Conservation (phyloP, 441 rosid genomes). For the Isatis lusitanica region DNA sequence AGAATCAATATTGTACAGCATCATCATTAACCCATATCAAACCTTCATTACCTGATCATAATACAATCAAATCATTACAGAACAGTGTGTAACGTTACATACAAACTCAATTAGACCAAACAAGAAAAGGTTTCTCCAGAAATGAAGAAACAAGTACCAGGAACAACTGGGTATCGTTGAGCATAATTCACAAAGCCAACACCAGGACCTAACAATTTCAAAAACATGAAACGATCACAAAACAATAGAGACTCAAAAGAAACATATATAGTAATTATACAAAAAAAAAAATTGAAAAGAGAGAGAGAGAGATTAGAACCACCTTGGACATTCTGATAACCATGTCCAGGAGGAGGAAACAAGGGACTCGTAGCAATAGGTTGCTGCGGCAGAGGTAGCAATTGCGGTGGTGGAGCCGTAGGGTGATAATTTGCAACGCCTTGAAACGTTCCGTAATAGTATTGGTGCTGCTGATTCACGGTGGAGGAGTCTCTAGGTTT, state of each 20-base stretch:
- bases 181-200: conserved; percentile 30
- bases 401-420: conserved; percentile 48
- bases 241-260: conserved; percentile 42
- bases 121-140: neutral
- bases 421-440: conserved; percentile 79
- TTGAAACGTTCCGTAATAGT: conserved; percentile 82
- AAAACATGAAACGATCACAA: neutral
- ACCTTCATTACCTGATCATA: conserved; percentile 2
- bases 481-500: conserved; percentile 32
- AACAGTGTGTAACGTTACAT: neutral
- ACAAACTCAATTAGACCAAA: neutral
- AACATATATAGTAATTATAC: neutral
- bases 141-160: conserved; percentile 18
- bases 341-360: conserved; percentile 34
- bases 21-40: neutral
- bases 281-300: neutral
- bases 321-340: conserved; percentile 61
- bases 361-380: conserved; percentile 28
- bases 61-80: neutral
- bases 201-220: conserved; percentile 16
- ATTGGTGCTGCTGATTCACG: conserved; percentile 35
- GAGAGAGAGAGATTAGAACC: conserved; percentile 36
- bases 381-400: conserved; percentile 43
- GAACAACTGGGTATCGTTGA: conserved; percentile 37
- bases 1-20: neutral